A percentile compares a stretch with the other conserved stretches of the same genome.
These are phyloP conservation scores for Roridomyces roridus DNA, from an alignment of 768 basidiomycete species.

Conservation along the genomic window DNA sequence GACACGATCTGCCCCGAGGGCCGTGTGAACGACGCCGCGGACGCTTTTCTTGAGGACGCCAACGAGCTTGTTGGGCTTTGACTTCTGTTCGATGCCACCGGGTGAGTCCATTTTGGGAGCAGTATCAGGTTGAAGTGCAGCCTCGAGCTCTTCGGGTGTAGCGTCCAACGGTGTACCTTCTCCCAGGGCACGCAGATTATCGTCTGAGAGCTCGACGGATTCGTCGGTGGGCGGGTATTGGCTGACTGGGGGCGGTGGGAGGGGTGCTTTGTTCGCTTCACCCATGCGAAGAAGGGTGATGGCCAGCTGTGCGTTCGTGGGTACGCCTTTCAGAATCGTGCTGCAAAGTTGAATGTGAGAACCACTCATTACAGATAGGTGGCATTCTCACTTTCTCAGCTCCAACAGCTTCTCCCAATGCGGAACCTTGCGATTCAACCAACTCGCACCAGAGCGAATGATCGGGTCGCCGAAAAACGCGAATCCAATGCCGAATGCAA, in stretches of 20 bases:
- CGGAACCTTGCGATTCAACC: constrained; percentile 39
- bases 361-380: no score
- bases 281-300: constrained; percentile 47
- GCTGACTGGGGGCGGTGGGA: constrained; percentile 42
- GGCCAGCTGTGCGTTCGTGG: constrained; percentile 51
- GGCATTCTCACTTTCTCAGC: constrained; percentile 46
- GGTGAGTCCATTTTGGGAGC: no score
- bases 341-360: no score
- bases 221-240: constrained; percentile 12
- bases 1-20: constrained; percentile 13
- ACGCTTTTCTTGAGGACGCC: constrained; percentile 11
- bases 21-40: constrained; percentile 9
- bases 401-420: constrained; percentile 44
- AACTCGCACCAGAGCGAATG: constrained; percentile 31
- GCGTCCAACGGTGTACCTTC: constrained; percentile 13
- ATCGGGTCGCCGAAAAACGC: constrained; percentile 48
- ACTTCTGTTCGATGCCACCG: no score
- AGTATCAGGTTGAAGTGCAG: constrained; percentile 8
- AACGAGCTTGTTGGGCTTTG: constrained; percentile 11
- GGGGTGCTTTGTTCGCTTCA: constrained; percentile 41
- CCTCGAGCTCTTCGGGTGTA: constrained; percentile 15
- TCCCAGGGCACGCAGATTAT: constrained; percentile 13
- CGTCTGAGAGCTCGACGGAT: constrained; percentile 7
- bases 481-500: constrained; percentile 39
- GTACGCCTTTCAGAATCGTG: constrained; percentile 44